Percentiles rank a stretch among this genome's conserved stretches.
Conservation (phyloP, 495 filamentous ascomycete genomes). For the Penicillium waksmanii region DNA sequence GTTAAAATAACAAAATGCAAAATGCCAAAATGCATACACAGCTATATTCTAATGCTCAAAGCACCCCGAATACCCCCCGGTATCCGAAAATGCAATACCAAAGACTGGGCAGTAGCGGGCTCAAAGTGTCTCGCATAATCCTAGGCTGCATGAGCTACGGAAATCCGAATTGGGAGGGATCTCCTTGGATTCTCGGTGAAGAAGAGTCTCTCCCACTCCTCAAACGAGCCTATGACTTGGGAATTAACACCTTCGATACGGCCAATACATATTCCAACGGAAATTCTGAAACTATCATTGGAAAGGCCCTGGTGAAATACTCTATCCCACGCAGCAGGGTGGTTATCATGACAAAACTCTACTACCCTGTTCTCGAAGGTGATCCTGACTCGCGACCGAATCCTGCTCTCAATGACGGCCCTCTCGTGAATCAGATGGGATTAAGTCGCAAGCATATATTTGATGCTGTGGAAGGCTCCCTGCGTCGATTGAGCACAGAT, state of each 20-base stretch:
- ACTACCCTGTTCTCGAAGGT: conserved; percentile 56
- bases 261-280: conserved; percentile 70
- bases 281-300: conserved; percentile 66
- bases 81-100: conserved; percentile 27
- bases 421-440: conserved; percentile 50
- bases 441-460: conserved; percentile 56
- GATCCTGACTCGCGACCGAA: conserved; percentile 18
- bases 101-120: conserved; percentile 63
- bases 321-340: conserved; percentile 72
- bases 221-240: conserved; percentile 66
- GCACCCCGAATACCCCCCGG: neutral
- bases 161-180: conserved; percentile 50
- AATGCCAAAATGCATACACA: neutral
- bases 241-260: conserved; percentile 61
- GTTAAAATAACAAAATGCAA: neutral
- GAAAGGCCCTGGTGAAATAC: conserved; percentile 69
- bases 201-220: conserved; percentile 65
- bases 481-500: conserved; percentile 49
- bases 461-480: conserved; percentile 53
- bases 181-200: conserved; percentile 63
- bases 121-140: conserved; percentile 67
- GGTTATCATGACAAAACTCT: conserved; percentile 74
- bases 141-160: conserved; percentile 72
- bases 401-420: conserved; percentile 28
- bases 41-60: neutral